Evolutionary conservation across 1,139 yeast genomes (phyloP), one percentile per base, ranked within the genome.

Genomic region (Debaryomyces robertsiae): DNA sequence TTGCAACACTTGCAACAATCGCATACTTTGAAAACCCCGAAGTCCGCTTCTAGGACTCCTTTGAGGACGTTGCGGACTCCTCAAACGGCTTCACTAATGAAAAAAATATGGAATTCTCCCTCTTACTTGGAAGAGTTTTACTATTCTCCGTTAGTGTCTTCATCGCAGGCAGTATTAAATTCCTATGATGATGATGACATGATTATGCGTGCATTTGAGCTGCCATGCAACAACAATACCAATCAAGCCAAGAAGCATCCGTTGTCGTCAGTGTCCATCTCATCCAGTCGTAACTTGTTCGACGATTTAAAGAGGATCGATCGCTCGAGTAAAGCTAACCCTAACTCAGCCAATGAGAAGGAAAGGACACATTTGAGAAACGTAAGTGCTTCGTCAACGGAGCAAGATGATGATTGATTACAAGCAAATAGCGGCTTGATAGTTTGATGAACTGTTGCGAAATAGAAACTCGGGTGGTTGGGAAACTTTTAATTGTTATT

Each of bases 91-190:
- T 65, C 76, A 6, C 67, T 73, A 27, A 61, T 74, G 60, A 72
- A 69, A 46, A 76, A 73, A 50, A 61, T 77, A 43, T 76, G 83
- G 83, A 75, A 80, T 51, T 79, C 86, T 15, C 88, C 88, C 3
- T 75, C 82, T 5, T 79, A 79, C 52, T 65, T 81, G 46, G 88
- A 82, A 48, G 88, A 82, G 50, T 82, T 82, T 53, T 81, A 81
- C 52, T 76, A 79, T 39, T 79, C 84, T 17, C 87, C 88, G 2
- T 63, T 69, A 45, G 54, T 63, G 14, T 63, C 73, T 17, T 53
- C 67, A 24, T 53, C 69, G 9, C 54, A 64, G 41, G 49, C 55
- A 11, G 45, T 57, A 13, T 56, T 71, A 41, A 65, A 63, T 43
- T 64, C 72, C 28, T 70, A 72, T 48, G 83, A 75, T 48, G 82